phyloP scores from a whole-genome alignment of 2,329 filamentous ascomycete genomes.

The Nemania diffusa region DNA sequence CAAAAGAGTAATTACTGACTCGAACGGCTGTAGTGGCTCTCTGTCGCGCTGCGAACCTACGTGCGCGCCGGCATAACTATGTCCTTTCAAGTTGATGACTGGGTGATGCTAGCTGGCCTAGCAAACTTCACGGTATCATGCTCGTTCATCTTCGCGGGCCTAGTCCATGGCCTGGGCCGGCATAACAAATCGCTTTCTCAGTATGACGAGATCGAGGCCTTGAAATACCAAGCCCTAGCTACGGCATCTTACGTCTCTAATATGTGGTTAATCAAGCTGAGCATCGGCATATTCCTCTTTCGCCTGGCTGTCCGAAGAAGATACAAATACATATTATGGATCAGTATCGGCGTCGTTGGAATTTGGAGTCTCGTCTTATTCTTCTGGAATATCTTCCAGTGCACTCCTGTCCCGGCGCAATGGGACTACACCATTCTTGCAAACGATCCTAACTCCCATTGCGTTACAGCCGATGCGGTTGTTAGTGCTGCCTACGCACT shows the following conservation, averaged over 20 bases:
- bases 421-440: slow-evolving; percentile 62
- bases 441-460: slow-evolving; percentile 50
- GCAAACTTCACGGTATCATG: slow-evolving; percentile 63
- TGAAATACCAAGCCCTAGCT: slow-evolving; percentile 65
- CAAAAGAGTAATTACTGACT: too few species aligned
- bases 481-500: slow-evolving; percentile 62
- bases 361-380: slow-evolving; percentile 61
- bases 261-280: slow-evolving; percentile 68
- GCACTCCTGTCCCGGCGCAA: slow-evolving; percentile 60
- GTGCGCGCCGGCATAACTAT: slow-evolving; percentile 47
- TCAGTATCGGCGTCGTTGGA: slow-evolving; percentile 58
- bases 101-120: slow-evolving; percentile 63
- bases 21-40: too few species aligned
- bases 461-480: slow-evolving; percentile 57
- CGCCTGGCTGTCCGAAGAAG: slow-evolving; percentile 57
- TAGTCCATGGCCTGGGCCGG: slow-evolving; percentile 56
- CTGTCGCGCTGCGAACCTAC: slow-evolving; percentile 45
- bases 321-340: slow-evolving; percentile 61
- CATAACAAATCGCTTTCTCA: slow-evolving; percentile 59
- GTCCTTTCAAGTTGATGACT: slow-evolving; percentile 61
- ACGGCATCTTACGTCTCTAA: slow-evolving; percentile 62
- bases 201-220: slow-evolving; percentile 55
- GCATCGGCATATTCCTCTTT: slow-evolving; percentile 64
- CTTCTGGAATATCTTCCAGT: slow-evolving; percentile 61
- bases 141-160: slow-evolving; percentile 57